Conservation (phyloP, 2,329 filamentous ascomycete genomes). For the Aspergillus pseudoglaucus region DNA sequence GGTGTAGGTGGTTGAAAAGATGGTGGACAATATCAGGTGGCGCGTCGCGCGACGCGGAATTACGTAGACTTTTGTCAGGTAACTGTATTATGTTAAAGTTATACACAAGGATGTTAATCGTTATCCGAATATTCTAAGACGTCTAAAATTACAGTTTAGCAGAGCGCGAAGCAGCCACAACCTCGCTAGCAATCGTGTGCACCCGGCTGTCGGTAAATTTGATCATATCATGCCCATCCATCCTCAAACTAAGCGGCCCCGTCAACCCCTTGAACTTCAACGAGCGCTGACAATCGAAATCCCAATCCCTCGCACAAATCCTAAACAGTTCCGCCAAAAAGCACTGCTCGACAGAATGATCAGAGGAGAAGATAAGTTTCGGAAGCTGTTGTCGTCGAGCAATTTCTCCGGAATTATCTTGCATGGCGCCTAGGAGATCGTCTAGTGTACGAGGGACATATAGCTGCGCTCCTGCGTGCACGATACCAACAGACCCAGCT, state of each 20-base stretch:
- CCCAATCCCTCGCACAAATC: background rate
- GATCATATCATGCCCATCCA: background rate
- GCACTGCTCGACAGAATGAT: background rate
- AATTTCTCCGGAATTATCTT: background rate
- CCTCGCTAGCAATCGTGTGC: background rate
- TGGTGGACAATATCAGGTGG: too few species aligned
- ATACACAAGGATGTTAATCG: too few species aligned
- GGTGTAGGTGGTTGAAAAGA: too few species aligned
- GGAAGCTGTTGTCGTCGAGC: background rate
- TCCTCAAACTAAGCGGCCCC: background rate
- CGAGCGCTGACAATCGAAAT: background rate
- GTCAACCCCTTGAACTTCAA: background rate
- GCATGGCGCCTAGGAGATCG: background rate
- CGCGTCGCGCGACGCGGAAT: too few species aligned
- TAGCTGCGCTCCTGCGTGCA: conserved; percentile 7
- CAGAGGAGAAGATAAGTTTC: background rate
- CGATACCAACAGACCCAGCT: conserved; percentile 6
- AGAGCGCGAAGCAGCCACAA: background rate
- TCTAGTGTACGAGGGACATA: background rate
- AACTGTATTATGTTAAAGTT: background rate
- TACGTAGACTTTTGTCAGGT: too few species aligned
- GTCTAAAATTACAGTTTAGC: background rate
- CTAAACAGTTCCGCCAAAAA: background rate
- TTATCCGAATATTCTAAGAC: too few species aligned
- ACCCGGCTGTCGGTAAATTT: background rate